A percentile compares a stretch with the other conserved stretches of the same genome.
phyloP scores from a whole-genome alignment of 371 early-diverging fungal genomes.

The Smittium culicis region DNA sequence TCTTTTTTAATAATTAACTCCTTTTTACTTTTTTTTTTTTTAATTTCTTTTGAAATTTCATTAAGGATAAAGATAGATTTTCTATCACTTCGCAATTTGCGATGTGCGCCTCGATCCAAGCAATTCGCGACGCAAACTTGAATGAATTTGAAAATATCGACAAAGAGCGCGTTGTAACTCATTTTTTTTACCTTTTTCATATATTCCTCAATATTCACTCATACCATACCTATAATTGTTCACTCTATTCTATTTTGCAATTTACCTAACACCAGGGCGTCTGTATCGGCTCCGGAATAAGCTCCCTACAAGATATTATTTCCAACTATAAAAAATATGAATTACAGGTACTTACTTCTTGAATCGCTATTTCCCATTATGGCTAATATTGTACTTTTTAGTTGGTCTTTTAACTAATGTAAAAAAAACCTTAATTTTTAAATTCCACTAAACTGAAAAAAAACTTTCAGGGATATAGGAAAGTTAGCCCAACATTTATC shows the following conservation, averaged over 20 bases:
- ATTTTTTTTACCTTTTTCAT: not conserved
- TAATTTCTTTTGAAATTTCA: slow-evolving; percentile 5
- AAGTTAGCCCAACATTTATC: slow-evolving; percentile 79
- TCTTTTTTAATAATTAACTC: not conserved
- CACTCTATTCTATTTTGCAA: not conserved
- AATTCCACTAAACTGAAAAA: too few relatives aligned
- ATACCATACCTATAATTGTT: not conserved
- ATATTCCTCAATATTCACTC: too few relatives aligned
- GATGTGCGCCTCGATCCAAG: slow-evolving; percentile 69
- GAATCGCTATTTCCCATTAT: not conserved
- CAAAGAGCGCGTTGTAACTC: not conserved
- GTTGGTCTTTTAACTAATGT: too few relatives aligned
- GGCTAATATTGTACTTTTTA: too few relatives aligned
- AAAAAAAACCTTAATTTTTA: too few relatives aligned
- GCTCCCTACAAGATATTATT: slow-evolving; percentile 72
- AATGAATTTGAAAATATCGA: not conserved
- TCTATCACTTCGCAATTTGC: slow-evolving; percentile 80
- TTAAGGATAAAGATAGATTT: slow-evolving; percentile 60
- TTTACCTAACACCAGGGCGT: slow-evolving; percentile 43
- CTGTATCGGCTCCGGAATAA: slow-evolving; percentile 84
- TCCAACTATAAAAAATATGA: slow-evolving; percentile 39
- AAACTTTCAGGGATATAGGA: slow-evolving; percentile 57
- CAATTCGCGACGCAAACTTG: slow-evolving; percentile 71
- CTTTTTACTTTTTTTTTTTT: not conserved
- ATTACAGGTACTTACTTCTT: slow-evolving; percentile 29